Evolutionary conservation across 2,329 filamentous ascomycete species (phyloP), one percentile per base, ranked within the genome.

Genomic region (Aspergillus neoniger): DNA sequence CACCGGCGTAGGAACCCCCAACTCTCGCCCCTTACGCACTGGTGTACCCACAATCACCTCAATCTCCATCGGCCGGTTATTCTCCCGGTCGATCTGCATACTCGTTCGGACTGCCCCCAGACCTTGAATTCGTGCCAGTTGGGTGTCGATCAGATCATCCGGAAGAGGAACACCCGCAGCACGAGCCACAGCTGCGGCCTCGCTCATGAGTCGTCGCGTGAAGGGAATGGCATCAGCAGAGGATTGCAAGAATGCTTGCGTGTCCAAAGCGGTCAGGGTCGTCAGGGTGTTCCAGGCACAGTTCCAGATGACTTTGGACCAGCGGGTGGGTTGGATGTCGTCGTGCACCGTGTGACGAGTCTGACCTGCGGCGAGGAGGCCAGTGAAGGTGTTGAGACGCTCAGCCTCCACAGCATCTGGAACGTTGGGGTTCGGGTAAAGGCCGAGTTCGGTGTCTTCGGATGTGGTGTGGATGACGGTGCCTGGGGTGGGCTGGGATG

Each of bases 361-460:
- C 17, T 76, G 71, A 0, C 81, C 81, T 0, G 71, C 65, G 0
- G 67, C 70, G 2, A 85, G 67, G 0, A 85, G 64, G 0, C 68
- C 63, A 0, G 77, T 73, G 41, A 85, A 82, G 0, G 65, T 67
- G 0, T 79, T 62, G 0, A 86, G 76, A 0, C 75, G 75, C 1
- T 8, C 8, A 5, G 55, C n/a, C 23, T 62, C 61, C 3, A 25
- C 7, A 9, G n/a, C 14, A 9, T 5, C 5, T 2, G 43, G 15
- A 5, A 38, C 17, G 28, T 12, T 36, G 0, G 69, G 23, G 32
- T 82, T 83, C 0, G 77, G 72, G 63, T 81, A 86, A 0, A 86
- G 68, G 0, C 84, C 85, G 3, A 86, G 80, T 58, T 86, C 80
- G 69, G 83, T 81, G 62, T 84, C 77, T 67, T 86, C 85, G 12